Evolutionary conservation across 2,329 filamentous ascomycete species (phyloP), one percentile per base, ranked within the genome.

Genomic region (Phaeophleospora eucalypticola): DNA sequence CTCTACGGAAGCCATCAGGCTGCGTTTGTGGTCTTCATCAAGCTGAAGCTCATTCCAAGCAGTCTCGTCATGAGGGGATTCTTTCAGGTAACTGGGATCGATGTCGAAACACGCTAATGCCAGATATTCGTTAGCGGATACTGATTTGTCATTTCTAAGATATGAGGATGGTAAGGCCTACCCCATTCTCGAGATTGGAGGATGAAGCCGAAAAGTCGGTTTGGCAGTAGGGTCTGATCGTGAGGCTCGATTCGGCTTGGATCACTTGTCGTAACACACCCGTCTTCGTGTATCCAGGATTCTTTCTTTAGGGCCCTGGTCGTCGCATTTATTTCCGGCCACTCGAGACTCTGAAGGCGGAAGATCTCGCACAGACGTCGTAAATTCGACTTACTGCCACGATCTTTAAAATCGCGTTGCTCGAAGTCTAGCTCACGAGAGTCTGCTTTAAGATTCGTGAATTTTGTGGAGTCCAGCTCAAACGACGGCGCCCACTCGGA

Each of bases 21-120:
- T 39, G 7, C 12, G 4, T 33, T 39, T 39, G 20, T 45, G 24
- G 14, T 21, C 10, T 3, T 7, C 36, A 12, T 19, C 19, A 2
- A 45, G 19, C 19, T 37, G 8, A 14, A 45, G 43, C 9, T 45
- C 43, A n/a, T 32, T 16, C 43, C 43, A 45, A 32, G 39, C 24
- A 37, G 4, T 35, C 4, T 17, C 16, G 16, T 19, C 17, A 4
- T 17, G 36, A 4, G 33, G 4, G 17, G 17, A 6, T 17, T 17
- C 8, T 19, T 19, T 37, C 36, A 37, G 6, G 4, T 19, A 10
- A 9, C 18, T 35, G 15, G 15, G 4, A 19, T 37, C 15, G n/a
- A 37, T 19, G 6, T 37, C 36, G 6, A 37, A 37, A 17, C 36
- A 37, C 6, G 36, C 33, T 32, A 32, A 32, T 32, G 8, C 27